These are phyloP conservation scores for Obelidium mucronatum DNA, from an alignment of 192 early-diverging fungal genomes.

Conservation along the genomic window DNA sequence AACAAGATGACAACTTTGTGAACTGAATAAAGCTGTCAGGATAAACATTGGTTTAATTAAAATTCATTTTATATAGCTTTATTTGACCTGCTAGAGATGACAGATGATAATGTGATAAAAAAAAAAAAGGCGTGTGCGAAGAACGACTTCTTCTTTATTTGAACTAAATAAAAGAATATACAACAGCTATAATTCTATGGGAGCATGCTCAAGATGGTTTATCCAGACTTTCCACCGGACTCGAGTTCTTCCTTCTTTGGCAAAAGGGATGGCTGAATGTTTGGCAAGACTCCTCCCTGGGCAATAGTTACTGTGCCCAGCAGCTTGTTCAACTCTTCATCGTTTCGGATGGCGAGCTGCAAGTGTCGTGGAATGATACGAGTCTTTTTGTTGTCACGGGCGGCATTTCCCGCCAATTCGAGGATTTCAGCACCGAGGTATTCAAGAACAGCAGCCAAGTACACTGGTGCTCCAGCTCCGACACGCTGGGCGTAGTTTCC, in stretches of 20 bases:
- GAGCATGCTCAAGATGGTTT: too few species aligned
- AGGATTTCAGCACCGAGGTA: constrained; percentile 97
- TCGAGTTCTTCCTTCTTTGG: constrained; percentile 30
- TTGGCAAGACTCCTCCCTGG: constrained; percentile 87
- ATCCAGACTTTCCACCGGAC: constrained; percentile 8
- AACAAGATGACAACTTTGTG: background rate
- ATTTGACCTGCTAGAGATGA: too few species aligned
- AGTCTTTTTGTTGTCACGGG: constrained; percentile 94
- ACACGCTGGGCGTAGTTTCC: constrained; percentile 95
- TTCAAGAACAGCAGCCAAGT: constrained; percentile 95
- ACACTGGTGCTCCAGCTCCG: constrained; percentile 89
- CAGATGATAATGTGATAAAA: too few species aligned
- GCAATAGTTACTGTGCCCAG: constrained; percentile 90
- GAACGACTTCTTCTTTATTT: constrained; percentile 1
- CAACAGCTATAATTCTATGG: too few species aligned
- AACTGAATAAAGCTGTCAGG: too few species aligned
- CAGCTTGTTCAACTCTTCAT: constrained; percentile 94
- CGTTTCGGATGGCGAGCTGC: too few species aligned
- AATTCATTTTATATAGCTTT: too few species aligned
- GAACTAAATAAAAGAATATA: too few species aligned
- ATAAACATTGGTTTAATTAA: too few species aligned
- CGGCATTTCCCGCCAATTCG: constrained; percentile 95
- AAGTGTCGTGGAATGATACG: constrained; percentile 96
- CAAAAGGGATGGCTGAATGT: constrained; percentile 39
- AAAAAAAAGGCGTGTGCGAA: too few species aligned